Conservation (phyloP, 2,329 filamentous ascomycete species). For the Fusarium tricinctum region DNA sequence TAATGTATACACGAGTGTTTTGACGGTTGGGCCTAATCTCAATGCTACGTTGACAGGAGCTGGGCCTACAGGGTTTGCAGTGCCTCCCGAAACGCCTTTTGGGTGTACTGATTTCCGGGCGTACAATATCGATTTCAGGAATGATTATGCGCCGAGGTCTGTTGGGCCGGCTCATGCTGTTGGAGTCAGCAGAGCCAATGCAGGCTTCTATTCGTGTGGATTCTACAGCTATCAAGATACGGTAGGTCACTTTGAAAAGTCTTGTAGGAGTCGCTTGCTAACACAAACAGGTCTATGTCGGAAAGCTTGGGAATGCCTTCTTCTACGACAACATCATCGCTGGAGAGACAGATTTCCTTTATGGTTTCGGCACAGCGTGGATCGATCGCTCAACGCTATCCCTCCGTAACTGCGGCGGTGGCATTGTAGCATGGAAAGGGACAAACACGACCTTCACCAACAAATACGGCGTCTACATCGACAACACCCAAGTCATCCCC, state of each 20-base stretch:
- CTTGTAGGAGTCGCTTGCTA: neutral
- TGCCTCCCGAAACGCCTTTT: slow-evolving; percentile 72
- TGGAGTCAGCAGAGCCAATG: slow-evolving; percentile 73
- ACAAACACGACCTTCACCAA: slow-evolving; percentile 75
- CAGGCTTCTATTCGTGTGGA: slow-evolving; percentile 75
- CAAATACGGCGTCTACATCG: slow-evolving; percentile 76
- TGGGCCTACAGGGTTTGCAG: slow-evolving; percentile 72
- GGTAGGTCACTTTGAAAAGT: slow-evolving; percentile 51
- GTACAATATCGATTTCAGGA: slow-evolving; percentile 77
- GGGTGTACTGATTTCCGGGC: slow-evolving; percentile 73
- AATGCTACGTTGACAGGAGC: slow-evolving; percentile 73
- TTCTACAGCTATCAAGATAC: slow-evolving; percentile 79
- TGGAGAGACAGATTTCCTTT: slow-evolving; percentile 77
- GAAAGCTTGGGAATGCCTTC: slow-evolving; percentile 76
- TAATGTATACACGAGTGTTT: slow-evolving; percentile 72
- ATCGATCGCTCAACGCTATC: slow-evolving; percentile 67
- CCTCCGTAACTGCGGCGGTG: slow-evolving; percentile 73
- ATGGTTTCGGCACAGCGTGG: slow-evolving; percentile 76
- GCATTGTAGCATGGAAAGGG: slow-evolving; percentile 77
- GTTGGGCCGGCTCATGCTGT: slow-evolving; percentile 72
- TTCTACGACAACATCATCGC: slow-evolving; percentile 72
- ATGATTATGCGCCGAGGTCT: slow-evolving; percentile 65
- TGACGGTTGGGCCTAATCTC: slow-evolving; percentile 74
- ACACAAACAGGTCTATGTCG: slow-evolving; percentile 68
- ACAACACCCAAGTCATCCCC: slow-evolving; percentile 66